Evolutionary conservation across 768 basidiomycete species (phyloP), one percentile per base, ranked within the genome.

Genomic region (Mycena vulgaris): DNA sequence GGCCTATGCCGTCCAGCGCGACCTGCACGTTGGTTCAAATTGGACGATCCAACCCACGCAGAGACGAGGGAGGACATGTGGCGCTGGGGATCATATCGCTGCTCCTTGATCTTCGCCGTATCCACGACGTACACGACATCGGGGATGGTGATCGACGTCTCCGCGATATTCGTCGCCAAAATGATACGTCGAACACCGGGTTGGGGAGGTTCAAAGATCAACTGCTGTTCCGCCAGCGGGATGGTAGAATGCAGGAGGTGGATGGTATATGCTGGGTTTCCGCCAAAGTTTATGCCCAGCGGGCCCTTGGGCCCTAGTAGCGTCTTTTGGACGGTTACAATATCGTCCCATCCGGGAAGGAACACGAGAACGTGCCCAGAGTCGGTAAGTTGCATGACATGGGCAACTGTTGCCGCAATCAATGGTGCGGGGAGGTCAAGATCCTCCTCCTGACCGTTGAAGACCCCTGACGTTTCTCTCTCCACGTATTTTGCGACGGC

Each of bases 41-140:
- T 98, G 14, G 95, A 95, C 1, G 88, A 87, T 13, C 97, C 96
- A 63, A 96, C 93, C 94, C 95, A 97, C 1, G 96, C 93, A 23
- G 93, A 92, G 63, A 97, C 90, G 31, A 98, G 87, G 23, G 95
- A 93, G 0, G 95, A 95, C 83, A 97, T 93, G 74, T 94, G 94
- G 28, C 94, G 87, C 57, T 93, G 89, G 1, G 97, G 95, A 75
- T 98, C 95, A 75, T 95, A 98, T 19, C 90, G 88, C 75, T 93
- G 89, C 80, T 97, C 94, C 81, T 98, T 98, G 76, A 96, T 87
- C 75, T 60, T 92, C 21, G 89, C 97, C 0, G 93, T 88, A 76
- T 99, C 97, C 49, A 98, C 90, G 33, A 99, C 97, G 75, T 95
- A 96, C 13, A 97, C 95, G 28, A 98, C 95, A 73, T 97, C 95